Evolutionary conservation across 345 rosid species (phyloP), one percentile per base, ranked within the genome.

Genomic region (Corchorus capsularis): DNA sequence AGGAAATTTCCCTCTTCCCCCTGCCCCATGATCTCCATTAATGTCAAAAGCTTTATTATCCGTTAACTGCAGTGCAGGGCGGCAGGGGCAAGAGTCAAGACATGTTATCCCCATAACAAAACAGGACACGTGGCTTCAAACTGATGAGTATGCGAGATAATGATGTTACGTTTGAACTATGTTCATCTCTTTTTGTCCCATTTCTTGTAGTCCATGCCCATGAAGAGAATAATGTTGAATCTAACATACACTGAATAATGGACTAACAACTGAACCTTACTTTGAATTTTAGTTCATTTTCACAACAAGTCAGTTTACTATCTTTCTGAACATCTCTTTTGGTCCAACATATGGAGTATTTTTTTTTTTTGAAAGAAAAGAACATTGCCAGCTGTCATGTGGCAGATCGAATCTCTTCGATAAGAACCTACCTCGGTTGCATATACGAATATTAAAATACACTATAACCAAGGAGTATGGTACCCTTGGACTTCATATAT

Each of bases 361-460:
- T n/a, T n/a, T n/a, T n/a, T n/a, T n/a, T n/a, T n/a, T n/a, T n/a
- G n/a, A n/a, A n/a, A n/a, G n/a, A n/a, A n/a, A n/a, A n/a, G 45
- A 27, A 67, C 35, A 59, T 20, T 56, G 78, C 80, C 73, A 62
- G 80, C 54, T 78, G 81, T 62, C 37, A 11, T 32, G 74, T 27
- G 27, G 27, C 27, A 27, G 27, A 43, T 53, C 68, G 66, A 69
- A 64, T 79, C 74, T 73, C 47, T 56, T 56, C 78, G 43, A 72
- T 34, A 47, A 64, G 57, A 53, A 66, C 78, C 82, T 80, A 49
- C 83, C 86, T 71, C 39, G 47, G 87, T 80, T 82, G 77, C 14
- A 35, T 75, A 49, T 73, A 50, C 57, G 37, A 15, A 63, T 78
- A 80, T 52, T 12, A 74, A 56, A 68, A 16, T 75, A 16, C 17